phyloP scores from a whole-genome alignment of 345 rosid species.

The Raphanus raphanistrum region DNA sequence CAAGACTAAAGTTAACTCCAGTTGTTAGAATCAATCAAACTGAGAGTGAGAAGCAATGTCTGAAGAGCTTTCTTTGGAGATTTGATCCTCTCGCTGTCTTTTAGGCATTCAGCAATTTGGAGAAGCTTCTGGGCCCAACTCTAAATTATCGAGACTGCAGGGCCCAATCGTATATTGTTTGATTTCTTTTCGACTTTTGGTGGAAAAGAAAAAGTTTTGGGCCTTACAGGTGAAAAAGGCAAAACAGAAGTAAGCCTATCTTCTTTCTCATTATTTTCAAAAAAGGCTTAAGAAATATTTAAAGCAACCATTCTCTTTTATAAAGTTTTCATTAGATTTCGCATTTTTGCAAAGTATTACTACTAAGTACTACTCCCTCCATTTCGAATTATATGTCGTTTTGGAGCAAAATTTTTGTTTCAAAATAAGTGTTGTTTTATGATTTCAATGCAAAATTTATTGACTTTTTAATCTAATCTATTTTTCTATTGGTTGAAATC shows the following conservation, averaged over 20 bases:
- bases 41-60: too few species aligned
- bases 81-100: slow-evolving; percentile 40
- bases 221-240: slow-evolving; percentile 33
- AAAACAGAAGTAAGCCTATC: slow-evolving; percentile 22
- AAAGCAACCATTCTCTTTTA: background rate
- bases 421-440: too few species aligned
- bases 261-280: background rate
- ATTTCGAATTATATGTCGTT: too few species aligned
- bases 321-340: background rate
- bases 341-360: background rate
- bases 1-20: too few species aligned
- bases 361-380: too few species aligned
- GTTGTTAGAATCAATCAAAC: too few species aligned
- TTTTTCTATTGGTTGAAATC: too few species aligned
- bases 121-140: slow-evolving; percentile 11
- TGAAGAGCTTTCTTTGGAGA: slow-evolving; percentile 24
- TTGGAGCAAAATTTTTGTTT: too few species aligned
- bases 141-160: slow-evolving; percentile 6
- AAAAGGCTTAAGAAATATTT: slow-evolving; percentile 3
- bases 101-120: slow-evolving; percentile 12
- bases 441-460: too few species aligned
- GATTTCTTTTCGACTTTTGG: slow-evolving; percentile 28
- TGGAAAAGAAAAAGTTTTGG: slow-evolving; percentile 33
- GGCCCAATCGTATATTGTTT: slow-evolving; percentile 23
- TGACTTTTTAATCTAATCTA: too few species aligned